Evolutionary conservation across 208 protist genomes (phyloP).

Genomic region (Trypanosoma conorhini): DNA sequence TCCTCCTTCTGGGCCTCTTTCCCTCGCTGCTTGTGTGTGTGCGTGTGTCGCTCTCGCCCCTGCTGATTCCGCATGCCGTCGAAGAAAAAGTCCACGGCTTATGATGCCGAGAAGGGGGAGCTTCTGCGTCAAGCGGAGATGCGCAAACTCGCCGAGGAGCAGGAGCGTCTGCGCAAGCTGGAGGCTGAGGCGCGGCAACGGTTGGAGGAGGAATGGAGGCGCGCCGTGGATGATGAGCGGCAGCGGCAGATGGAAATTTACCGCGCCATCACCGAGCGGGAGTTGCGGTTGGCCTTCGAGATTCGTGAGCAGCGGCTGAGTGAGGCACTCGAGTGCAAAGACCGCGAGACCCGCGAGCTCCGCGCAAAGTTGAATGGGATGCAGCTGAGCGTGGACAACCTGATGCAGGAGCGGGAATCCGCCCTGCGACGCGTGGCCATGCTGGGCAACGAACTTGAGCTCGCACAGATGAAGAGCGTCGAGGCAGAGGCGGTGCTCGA

Average conservation of each 20-base stretch:
- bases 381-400: slow-evolving; percentile 42
- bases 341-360: slow-evolving; percentile 45
- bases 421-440: slow-evolving; percentile 57
- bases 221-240: slow-evolving; percentile 45
- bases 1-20: neutral
- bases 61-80: slow-evolving; percentile 35
- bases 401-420: slow-evolving; percentile 69
- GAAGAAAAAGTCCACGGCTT: slow-evolving; percentile 35
- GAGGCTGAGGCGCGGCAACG: slow-evolving; percentile 53
- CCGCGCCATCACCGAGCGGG: slow-evolving; percentile 48
- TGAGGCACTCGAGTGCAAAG: slow-evolving; percentile 39
- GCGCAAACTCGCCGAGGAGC: slow-evolving; percentile 41
- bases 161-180: slow-evolving; percentile 53
- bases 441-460: slow-evolving; percentile 75
- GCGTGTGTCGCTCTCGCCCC: neutral
- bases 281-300: slow-evolving; percentile 44
- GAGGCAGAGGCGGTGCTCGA: slow-evolving; percentile 40
- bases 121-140: slow-evolving; percentile 45
- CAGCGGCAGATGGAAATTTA: slow-evolving; percentile 47
- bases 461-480: slow-evolving; percentile 48
- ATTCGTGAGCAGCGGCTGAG: slow-evolving; percentile 51
- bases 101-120: slow-evolving; percentile 42
- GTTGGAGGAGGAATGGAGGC: slow-evolving; percentile 67
- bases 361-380: slow-evolving; percentile 46
- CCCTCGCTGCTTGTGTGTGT: slow-evolving; percentile 1